Evolutionary conservation across 2,329 filamentous ascomycete genomes (phyloP).

Genomic region (Sporothrix euskadiensis): DNA sequence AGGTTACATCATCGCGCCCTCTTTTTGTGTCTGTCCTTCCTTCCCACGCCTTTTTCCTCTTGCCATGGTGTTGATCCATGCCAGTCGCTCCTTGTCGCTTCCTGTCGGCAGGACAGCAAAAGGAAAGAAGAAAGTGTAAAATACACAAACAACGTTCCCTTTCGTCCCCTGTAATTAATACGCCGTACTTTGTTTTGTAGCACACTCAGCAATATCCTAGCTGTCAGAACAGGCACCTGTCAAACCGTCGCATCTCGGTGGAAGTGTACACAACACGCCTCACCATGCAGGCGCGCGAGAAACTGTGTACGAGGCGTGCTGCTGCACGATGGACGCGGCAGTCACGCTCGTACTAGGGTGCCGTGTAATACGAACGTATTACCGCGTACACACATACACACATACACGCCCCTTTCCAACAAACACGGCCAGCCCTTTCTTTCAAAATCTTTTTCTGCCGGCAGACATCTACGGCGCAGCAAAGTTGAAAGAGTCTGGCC

Average conservation of each 20-base stretch:
- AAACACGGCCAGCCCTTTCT: not conserved
- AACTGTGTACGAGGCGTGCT: not conserved
- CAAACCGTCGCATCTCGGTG: not conserved
- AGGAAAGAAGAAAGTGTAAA: not conserved
- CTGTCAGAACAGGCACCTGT: not conserved
- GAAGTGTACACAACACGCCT: not conserved
- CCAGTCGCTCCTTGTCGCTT: constrained; percentile 5
- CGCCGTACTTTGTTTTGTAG: not conserved
- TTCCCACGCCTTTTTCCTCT: not conserved
- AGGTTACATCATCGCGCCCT: constrained; percentile 14
- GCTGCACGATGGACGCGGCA: not conserved
- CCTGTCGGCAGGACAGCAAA: not conserved
- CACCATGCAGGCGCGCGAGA: not conserved
- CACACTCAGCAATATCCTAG: not conserved
- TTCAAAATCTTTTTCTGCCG: not conserved
- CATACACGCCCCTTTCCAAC: not conserved
- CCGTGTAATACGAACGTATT: too few relatives aligned
- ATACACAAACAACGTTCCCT: not conserved
- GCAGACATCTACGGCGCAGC: not conserved
- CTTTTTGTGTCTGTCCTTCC: not conserved
- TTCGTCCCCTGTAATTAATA: not conserved
- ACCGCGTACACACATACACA: too few relatives aligned
- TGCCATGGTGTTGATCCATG: not conserved
- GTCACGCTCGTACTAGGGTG: not conserved
- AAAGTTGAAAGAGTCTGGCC: not conserved